Percentiles rank a stretch among this genome's conserved stretches.
Conservation (phyloP, 768 basidiomycete species). For the Termitomyces sp. region DNA sequence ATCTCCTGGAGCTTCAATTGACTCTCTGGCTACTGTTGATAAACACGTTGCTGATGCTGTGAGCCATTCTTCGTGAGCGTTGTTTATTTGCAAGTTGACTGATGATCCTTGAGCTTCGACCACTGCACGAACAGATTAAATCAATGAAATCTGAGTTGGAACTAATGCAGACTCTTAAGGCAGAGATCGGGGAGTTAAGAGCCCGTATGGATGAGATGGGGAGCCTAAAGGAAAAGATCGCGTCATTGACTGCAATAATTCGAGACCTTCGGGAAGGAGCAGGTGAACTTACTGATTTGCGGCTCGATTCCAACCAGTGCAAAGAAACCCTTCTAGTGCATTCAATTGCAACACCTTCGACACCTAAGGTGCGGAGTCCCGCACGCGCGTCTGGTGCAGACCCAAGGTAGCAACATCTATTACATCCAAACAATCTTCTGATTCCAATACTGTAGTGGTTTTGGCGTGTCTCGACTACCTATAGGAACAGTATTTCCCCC, state of each 20-base stretch:
- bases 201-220: conserved; percentile 27
- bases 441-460: conserved; percentile 12
- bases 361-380: conserved; percentile 7
- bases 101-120: conserved; percentile 33
- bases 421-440: background rate
- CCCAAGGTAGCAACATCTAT: conserved; percentile 3
- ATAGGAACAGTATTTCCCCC: background rate
- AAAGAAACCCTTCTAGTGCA: conserved; percentile 7
- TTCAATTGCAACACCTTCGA: conserved; percentile 5
- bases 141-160: conserved; percentile 40
- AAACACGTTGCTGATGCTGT: conserved; percentile 30
- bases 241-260: conserved; percentile 24
- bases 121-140: conserved; percentile 45
- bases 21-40: conserved; percentile 18
- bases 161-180: conserved; percentile 25
- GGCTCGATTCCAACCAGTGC: conserved; percentile 18
- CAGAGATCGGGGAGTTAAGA: conserved; percentile 27
- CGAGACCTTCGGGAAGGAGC: conserved; percentile 22
- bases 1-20: conserved; percentile 11
- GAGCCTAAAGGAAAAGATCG: conserved; percentile 30
- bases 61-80: background rate
- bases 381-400: background rate
- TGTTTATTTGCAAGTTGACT: background rate
- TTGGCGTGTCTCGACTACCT: conserved; percentile 11
- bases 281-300: conserved; percentile 12